Evolutionary conservation across 2,329 filamentous ascomycete genomes (phyloP).

Genomic region (Cytospora schulzeri): DNA sequence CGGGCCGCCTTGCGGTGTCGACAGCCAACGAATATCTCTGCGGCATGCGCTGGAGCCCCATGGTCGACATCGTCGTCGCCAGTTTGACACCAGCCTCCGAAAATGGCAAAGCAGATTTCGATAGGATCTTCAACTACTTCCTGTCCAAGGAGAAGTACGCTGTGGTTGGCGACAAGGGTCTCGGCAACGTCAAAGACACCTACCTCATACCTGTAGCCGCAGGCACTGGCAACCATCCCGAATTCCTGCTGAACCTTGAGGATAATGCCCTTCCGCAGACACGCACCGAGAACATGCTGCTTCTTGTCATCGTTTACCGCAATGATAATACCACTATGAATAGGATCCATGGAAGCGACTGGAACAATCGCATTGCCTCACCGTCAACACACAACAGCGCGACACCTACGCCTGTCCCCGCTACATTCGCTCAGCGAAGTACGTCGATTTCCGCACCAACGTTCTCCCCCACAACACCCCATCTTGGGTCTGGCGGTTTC

Average conservation of each 20-base stretch:
- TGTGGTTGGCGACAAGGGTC: constrained; percentile 76
- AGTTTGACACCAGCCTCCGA: constrained; percentile 68
- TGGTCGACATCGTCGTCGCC: constrained; percentile 83
- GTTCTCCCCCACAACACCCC: constrained; percentile 57
- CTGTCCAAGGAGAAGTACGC: constrained; percentile 79
- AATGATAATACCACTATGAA: constrained; percentile 52
- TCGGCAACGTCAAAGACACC: constrained; percentile 80
- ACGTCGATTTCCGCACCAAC: constrained; percentile 52
- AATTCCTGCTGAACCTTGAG: constrained; percentile 86
- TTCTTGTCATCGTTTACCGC: constrained; percentile 84
- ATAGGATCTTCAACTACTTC: constrained; percentile 86
- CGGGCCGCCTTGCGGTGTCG: constrained; percentile 78
- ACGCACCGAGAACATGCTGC: constrained; percentile 73
- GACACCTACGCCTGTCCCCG: constrained; percentile 41
- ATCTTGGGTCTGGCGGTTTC: constrained; percentile 35
- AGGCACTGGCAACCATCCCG: constrained; percentile 71
- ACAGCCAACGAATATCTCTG: constrained; percentile 91
- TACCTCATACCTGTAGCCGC: constrained; percentile 86
- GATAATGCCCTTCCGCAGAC: constrained; percentile 76
- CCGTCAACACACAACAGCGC: constrained; percentile 34
- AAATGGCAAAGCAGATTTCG: constrained; percentile 64
- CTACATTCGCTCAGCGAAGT: constrained; percentile 43
- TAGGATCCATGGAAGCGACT: constrained; percentile 38
- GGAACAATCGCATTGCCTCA: constrained; percentile 33
- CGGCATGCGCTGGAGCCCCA: constrained; percentile 77